These are phyloP conservation scores for Dryas octopetala DNA, from an alignment of 306 rosid genomes.

Conservation along the genomic window DNA sequence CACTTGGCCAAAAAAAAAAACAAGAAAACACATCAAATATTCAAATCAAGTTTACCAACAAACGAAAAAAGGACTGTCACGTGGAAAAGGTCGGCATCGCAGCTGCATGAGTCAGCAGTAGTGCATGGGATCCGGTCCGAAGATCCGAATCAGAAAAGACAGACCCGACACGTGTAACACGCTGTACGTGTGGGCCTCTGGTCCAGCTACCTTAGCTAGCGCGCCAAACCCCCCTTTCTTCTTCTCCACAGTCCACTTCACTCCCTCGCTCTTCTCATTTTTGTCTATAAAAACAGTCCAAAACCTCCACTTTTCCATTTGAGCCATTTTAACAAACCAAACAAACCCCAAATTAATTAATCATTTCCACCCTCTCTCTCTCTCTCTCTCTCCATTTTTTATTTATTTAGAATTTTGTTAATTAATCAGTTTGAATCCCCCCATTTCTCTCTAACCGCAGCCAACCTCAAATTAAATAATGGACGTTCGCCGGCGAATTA, in stretches of 20 bases:
- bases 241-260: neutral
- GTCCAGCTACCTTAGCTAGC: neutral
- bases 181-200: neutral
- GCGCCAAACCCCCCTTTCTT: neutral
- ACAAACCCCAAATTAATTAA: neutral
- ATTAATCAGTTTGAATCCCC: no score
- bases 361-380: neutral
- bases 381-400: neutral
- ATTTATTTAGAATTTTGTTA: no score
- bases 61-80: no score
- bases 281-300: neutral
- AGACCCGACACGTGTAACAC: neutral
- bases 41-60: no score
- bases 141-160: neutral
- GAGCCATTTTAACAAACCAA: neutral
- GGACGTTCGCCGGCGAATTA: no score
- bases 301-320: constrained; percentile 5
- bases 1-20: no score
- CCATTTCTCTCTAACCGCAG: neutral
- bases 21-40: no score
- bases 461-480: neutral
- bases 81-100: no score
- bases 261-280: neutral
- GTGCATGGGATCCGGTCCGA: no score
- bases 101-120: no score